Base-by-base conservation (phyloP, 371 early-diverging fungal species). In the Mortierella sp. region DNA sequence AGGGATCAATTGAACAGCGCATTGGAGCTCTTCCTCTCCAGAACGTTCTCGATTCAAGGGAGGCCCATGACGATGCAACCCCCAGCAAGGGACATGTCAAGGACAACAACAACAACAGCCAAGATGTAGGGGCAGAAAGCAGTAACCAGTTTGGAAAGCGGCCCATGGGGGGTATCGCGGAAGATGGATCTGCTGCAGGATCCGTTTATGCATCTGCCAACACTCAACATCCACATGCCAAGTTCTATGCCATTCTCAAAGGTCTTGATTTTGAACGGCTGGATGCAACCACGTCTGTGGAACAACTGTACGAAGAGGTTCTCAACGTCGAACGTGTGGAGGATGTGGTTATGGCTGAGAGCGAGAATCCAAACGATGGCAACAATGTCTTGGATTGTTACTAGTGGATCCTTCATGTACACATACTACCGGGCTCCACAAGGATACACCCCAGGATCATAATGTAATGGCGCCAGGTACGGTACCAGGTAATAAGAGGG, bases 301-400 rank as follows among this genome's bases (percentile, higher is more conserved):
- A 80, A 46, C 78, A 78, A 41, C 73, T 80, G 17, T 80, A 80
- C 21, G 69, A 80, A 48, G 80, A 80, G 45, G 80, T 78, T 9
- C 34, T 80, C 62, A 64, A 76, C 41, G 77, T 76, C 22, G 77
- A 76, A 28, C 69, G 70, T 14, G 63, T 65, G 14, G 77, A 76
- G 34, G 70, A 76, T 12, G 77, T 76, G 40, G 77, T 76, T 2
- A 76, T 76, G 77, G 66, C 56, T 19, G 77, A 76, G 31, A 63
- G 22, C n/a, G 77, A 76, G 51, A 44, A 76, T 1, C 56, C 65
- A 21, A 76, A 76, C 41, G 69, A 69, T 61, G 77, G 77, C 51
- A 76, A 76, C 39, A 76, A 76, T 25, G 55, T 76, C 24, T 43
- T 76, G 51, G 77, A 76, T 24, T 76, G 77, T 22, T 76, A 76